These are phyloP conservation scores for Colletotrichum godetiae DNA, from an alignment of 2,329 filamentous ascomycete genomes.

Conservation along the genomic window DNA sequence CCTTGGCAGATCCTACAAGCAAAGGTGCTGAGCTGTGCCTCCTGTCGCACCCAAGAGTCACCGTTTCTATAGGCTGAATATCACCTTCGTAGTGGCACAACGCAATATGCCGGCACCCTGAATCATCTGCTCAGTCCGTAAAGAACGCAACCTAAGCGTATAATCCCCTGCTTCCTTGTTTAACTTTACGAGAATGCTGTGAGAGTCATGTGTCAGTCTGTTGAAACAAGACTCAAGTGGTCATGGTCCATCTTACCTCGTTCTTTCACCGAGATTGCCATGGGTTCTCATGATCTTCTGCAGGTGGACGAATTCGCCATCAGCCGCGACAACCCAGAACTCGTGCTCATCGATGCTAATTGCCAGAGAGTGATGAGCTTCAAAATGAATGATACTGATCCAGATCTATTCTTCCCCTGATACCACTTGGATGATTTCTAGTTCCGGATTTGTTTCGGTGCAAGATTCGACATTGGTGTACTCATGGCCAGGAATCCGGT, in stretches of 20 bases:
- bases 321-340: constrained; percentile 65
- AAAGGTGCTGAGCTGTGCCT: no score
- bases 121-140: constrained; percentile 19
- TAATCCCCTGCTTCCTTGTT: constrained; percentile 9
- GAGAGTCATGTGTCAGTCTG: fast-evolving
- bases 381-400: constrained; percentile 24
- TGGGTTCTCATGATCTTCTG: constrained; percentile 42
- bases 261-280: constrained; percentile 16
- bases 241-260: background rate
- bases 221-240: no score
- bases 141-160: constrained; percentile 14
- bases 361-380: constrained; percentile 31
- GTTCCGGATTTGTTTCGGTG: constrained; percentile 1
- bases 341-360: constrained; percentile 63
- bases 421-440: constrained; percentile 1
- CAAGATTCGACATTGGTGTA: constrained; percentile 18
- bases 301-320: constrained; percentile 65
- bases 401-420: constrained; percentile 9
- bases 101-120: constrained; percentile 12
- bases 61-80: no score
- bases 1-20: no score
- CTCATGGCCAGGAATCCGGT: background rate
- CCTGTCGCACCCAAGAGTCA: no score
- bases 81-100: background rate
- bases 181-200: constrained; percentile 16